Conservation (phyloP, 1,284 basidiomycete genomes). For the Amylostereum chailletii region DNA sequence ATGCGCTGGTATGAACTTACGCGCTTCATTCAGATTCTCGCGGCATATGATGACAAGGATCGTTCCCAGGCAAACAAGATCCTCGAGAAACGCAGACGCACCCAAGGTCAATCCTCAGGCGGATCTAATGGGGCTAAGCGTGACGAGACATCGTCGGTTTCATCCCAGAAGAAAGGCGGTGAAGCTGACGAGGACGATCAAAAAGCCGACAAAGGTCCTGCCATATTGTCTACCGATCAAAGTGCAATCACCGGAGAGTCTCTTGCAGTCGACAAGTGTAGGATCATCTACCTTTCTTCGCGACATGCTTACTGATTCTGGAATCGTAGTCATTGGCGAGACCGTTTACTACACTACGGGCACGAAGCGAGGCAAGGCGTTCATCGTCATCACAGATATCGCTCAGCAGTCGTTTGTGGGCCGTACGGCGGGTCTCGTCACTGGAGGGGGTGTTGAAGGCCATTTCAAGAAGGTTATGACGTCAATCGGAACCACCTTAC, state of each 20-base stretch:
- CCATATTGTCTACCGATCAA: slow-evolving; percentile 37
- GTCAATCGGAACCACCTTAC: slow-evolving; percentile 36
- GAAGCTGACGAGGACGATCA: slow-evolving; percentile 11
- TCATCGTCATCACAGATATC: slow-evolving; percentile 33
- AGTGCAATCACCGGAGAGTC: slow-evolving; percentile 47
- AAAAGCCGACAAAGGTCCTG: slow-evolving; percentile 32
- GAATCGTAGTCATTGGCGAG: slow-evolving; percentile 29
- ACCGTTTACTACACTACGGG: slow-evolving; percentile 31
- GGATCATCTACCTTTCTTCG: not conserved
- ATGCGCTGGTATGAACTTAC: slow-evolving; percentile 20
- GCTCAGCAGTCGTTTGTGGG: slow-evolving; percentile 41
- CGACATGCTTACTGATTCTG: not conserved
- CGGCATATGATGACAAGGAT: slow-evolving; percentile 34
- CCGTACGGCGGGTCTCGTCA: slow-evolving; percentile 34
- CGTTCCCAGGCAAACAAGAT: slow-evolving; percentile 22
- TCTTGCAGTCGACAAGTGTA: slow-evolving; percentile 42
- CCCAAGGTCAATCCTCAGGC: not conserved
- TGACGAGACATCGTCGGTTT: not conserved
- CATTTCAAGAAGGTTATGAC: slow-evolving; percentile 44
- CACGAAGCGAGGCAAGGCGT: slow-evolving; percentile 42
- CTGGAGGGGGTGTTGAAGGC: slow-evolving; percentile 24
- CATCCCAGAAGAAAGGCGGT: not conserved
- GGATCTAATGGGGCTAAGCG: not conserved
- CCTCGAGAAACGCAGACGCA: slow-evolving; percentile 5
- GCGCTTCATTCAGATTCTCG: slow-evolving; percentile 30